Conservation (phyloP, 345 rosid species). For the Gynandropsis gynandra region DNA sequence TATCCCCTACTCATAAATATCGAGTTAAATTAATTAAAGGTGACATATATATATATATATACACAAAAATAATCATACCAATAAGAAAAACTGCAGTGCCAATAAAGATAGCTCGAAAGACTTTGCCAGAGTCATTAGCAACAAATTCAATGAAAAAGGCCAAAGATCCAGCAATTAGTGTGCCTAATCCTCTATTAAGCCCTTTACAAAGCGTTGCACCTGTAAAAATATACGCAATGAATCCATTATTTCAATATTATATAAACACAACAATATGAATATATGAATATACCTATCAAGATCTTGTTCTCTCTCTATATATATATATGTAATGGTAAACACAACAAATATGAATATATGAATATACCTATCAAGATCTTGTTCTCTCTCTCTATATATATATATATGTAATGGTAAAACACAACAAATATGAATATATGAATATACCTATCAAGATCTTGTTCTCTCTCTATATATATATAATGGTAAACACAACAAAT, state of each 20-base stretch:
- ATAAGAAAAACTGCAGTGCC: conserved; percentile 61
- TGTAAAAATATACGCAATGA: conserved; percentile 17
- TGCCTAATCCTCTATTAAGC: conserved; percentile 75
- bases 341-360: too few species aligned
- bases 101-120: conserved; percentile 61
- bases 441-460: too few species aligned
- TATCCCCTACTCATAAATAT: too few species aligned
- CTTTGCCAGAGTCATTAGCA: conserved; percentile 41
- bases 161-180: conserved; percentile 59
- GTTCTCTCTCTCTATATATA: too few species aligned
- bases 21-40: background rate
- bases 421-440: background rate
- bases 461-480: too few species aligned
- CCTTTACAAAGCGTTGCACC: conserved; percentile 83
- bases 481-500: background rate
- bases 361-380: too few species aligned
- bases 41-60: background rate
- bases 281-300: too few species aligned
- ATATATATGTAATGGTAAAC: background rate
- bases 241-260: too few species aligned
- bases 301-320: too few species aligned
- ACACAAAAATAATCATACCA: conserved; percentile 32
- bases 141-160: conserved; percentile 60
- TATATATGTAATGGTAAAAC: background rate
- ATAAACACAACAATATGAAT: too few species aligned